These are phyloP conservation scores for Fusarium palustre DNA, from an alignment of 2,329 filamentous ascomycete genomes.

Conservation along the genomic window DNA sequence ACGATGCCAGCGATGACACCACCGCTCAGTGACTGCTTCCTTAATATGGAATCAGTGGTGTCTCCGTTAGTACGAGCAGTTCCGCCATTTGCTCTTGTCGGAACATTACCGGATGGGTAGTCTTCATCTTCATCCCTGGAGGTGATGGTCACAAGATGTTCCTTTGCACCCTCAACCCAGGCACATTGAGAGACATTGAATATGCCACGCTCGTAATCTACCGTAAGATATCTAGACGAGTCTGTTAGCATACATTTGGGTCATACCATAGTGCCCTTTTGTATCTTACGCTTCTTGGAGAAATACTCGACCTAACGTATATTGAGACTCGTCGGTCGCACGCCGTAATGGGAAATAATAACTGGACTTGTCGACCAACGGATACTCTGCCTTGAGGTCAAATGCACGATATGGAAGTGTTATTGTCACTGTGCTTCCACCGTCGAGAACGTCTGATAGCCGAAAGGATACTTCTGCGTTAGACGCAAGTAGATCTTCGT, in stretches of 20 bases:
- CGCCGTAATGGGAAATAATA: neutral
- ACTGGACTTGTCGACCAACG: neutral
- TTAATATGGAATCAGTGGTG: neutral
- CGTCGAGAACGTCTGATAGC: neutral
- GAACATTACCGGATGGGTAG: neutral
- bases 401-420: neutral
- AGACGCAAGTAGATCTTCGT: neutral
- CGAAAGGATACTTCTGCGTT: neutral
- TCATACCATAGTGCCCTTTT: no score
- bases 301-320: neutral
- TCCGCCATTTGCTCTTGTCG: neutral
- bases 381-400: neutral
- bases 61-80: neutral
- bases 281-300: neutral
- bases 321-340: neutral
- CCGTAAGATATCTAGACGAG: neutral
- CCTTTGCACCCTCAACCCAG: neutral
- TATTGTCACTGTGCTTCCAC: neutral
- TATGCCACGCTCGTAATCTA: neutral
- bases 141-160: neutral
- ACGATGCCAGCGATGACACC: neutral
- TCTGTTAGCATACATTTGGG: neutral
- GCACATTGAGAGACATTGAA: slow-evolving; percentile 1
- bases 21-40: neutral
- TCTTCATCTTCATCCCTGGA: neutral